Evolutionary conservation across 2,329 filamentous ascomycete genomes (phyloP).

Genomic region (Metarhizium rileyi): DNA sequence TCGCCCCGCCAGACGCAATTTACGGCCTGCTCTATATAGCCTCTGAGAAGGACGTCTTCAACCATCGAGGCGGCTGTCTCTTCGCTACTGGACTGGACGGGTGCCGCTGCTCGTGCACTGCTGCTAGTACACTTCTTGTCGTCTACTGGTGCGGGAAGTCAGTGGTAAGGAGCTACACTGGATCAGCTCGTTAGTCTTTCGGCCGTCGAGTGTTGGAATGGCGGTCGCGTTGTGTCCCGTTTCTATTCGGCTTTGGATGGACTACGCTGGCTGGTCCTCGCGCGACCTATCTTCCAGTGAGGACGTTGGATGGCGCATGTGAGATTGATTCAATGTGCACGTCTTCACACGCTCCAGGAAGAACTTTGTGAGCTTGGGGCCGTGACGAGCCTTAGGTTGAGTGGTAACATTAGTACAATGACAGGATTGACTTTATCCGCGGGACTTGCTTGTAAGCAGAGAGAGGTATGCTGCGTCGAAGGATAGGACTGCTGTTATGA

Average conservation of each 20-base stretch:
- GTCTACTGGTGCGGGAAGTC: too few species aligned
- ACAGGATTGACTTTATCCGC: too few species aligned
- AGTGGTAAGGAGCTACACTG: too few species aligned
- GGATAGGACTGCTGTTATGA: too few species aligned
- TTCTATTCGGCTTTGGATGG: conserved; percentile 32
- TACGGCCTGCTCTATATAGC: conserved; percentile 17
- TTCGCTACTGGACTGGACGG: conserved; percentile 55
- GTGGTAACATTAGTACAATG: too few species aligned
- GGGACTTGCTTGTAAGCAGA: too few species aligned
- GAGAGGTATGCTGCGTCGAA: too few species aligned
- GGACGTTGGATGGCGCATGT: conserved; percentile 32
- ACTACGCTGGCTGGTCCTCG: conserved; percentile 26
- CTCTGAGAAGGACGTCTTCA: conserved; percentile 16
- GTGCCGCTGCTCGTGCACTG: conserved; percentile 37
- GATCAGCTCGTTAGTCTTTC: conserved; percentile 23
- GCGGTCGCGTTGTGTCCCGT: conserved; percentile 30
- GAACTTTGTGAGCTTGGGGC: conserved; percentile 26
- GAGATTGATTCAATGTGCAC: conserved; percentile 34
- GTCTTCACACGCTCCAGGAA: conserved; percentile 31
- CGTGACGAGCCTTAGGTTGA: conserved; percentile 28
- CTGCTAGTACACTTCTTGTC: conserved; percentile 38
- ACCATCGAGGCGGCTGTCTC: conserved; percentile 44
- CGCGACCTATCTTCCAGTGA: conserved; percentile 30
- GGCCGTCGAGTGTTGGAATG: conserved; percentile 27
- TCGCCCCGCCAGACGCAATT: conserved; percentile 1